phyloP scores from a whole-genome alignment of 257 asterid genomes.

The Verbascum thapsus region DNA sequence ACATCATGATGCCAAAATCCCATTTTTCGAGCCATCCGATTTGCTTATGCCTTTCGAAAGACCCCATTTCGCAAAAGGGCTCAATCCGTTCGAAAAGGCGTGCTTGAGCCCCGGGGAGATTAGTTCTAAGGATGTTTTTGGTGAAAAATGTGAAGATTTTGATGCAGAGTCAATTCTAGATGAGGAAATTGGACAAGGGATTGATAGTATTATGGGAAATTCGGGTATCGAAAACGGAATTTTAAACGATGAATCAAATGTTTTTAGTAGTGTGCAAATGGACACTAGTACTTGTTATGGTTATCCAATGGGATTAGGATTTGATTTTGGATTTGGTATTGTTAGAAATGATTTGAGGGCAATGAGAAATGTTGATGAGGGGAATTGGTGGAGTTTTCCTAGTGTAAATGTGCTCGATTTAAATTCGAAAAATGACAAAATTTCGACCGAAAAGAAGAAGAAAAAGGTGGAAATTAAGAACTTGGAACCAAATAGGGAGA shows the following conservation, averaged over 20 bases:
- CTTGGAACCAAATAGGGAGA: conserved; percentile 14
- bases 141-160: conserved; percentile 50
- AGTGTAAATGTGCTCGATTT: conserved; percentile 57
- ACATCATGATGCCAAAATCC: conserved; percentile 21
- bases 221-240: conserved; percentile 30
- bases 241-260: conserved; percentile 23
- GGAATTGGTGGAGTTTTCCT: conserved; percentile 73
- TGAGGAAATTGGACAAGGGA: conserved; percentile 82
- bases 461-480: conserved; percentile 40
- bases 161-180: conserved; percentile 82
- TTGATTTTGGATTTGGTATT: conserved; percentile 51
- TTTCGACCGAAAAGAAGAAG: conserved; percentile 46
- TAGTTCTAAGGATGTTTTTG: conserved; percentile 40
- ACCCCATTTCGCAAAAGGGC: conserved; percentile 32
- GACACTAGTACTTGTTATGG: conserved; percentile 67
- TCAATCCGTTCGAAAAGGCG: conserved; percentile 47
- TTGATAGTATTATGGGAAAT: conserved; percentile 83
- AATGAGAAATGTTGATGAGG: conserved; percentile 48
- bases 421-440: conserved; percentile 39
- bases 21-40: conserved; percentile 61
- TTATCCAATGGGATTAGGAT: conserved; percentile 77
- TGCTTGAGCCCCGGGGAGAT: conserved; percentile 75
- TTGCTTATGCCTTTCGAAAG: conserved; percentile 51
- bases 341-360: conserved; percentile 55
- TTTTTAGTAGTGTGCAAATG: no score